Evolutionary conservation across 495 filamentous ascomycete genomes (phyloP).

Genomic region (Penicillium desertorum): DNA sequence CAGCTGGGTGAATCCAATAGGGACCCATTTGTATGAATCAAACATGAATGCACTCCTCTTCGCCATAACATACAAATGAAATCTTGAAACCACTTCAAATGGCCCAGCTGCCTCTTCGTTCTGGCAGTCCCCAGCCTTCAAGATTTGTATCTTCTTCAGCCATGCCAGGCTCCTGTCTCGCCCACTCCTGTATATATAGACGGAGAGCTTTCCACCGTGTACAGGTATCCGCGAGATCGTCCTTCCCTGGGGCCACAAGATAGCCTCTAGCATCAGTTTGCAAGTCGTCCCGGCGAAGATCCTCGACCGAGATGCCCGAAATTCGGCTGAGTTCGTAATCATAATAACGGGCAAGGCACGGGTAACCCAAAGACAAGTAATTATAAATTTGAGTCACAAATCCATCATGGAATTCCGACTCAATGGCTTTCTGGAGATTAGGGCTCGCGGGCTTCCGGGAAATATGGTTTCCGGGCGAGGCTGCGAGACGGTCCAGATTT

Average conservation of each 20-base stretch:
- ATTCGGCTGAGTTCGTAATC: constrained; percentile 82
- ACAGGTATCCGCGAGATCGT: constrained; percentile 46
- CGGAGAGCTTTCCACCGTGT: constrained; percentile 79
- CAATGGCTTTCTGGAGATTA: constrained; percentile 53
- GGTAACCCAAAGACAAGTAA: constrained; percentile 89
- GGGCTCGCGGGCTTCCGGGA: constrained; percentile 22
- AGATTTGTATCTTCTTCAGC: constrained; percentile 50
- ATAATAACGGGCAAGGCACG: constrained; percentile 74
- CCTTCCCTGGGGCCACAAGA: constrained; percentile 52
- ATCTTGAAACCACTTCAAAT: constrained; percentile 42
- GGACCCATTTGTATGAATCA: background rate
- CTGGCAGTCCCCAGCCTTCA: constrained; percentile 69
- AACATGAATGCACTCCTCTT: constrained; percentile 3
- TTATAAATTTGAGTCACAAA: constrained; percentile 96
- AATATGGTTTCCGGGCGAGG: background rate
- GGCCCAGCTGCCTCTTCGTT: constrained; percentile 82
- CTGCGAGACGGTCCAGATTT: constrained; percentile 2
- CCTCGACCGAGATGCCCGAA: constrained; percentile 60
- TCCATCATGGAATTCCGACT: constrained; percentile 71
- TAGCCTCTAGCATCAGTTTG: constrained; percentile 64
- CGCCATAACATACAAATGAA: constrained; percentile 1
- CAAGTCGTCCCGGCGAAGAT: constrained; percentile 71
- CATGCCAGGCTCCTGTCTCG: constrained; percentile 69
- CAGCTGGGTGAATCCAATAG: background rate
- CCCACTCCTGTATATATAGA: constrained; percentile 83